Percentiles rank a stretch among this genome's conserved stretches.
These are phyloP conservation scores for Stephanodiscus minutulus DNA, from an alignment of 108 stramenopile genomes.

Conservation along the genomic window DNA sequence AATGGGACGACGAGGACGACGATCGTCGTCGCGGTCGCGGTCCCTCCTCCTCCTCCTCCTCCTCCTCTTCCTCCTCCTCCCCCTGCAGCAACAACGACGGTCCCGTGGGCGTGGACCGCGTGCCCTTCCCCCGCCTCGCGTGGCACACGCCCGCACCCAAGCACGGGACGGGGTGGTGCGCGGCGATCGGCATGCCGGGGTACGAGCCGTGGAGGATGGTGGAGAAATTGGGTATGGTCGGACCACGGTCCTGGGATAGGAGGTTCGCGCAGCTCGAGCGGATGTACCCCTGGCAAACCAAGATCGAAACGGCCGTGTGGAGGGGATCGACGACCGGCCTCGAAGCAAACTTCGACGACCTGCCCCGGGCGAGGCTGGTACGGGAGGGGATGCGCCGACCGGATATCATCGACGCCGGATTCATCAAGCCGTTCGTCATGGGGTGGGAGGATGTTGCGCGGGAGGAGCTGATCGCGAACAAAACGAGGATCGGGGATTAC, in stretches of 20 bases:
- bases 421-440: conserved; percentile 2
- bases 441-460: conserved; percentile 3
- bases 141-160: conserved; percentile 6
- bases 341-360: background rate
- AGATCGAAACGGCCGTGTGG: conserved; percentile 5
- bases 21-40: too few relatives aligned
- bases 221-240: background rate
- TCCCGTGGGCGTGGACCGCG: background rate
- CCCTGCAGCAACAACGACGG: too few relatives aligned
- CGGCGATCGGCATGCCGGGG: conserved; percentile 2
- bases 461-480: background rate
- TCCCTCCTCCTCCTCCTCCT: too few relatives aligned
- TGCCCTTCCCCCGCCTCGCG: background rate
- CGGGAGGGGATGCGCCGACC: conserved; percentile 6
- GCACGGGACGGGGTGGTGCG: conserved; percentile 7
- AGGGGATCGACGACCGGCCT: conserved; percentile 9
- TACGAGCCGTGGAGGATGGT: background rate
- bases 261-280: background rate
- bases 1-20: too few relatives aligned
- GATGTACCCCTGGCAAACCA: conserved; percentile 7
- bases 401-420: conserved; percentile 6
- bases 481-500: background rate
- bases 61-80: too few relatives aligned
- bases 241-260: too few relatives aligned
- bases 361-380: background rate